Percentiles rank a stretch among this genome's conserved stretches.
These are phyloP conservation scores for Rhizopus microsporus DNA, from an alignment of 371 early-diverging fungal species.

Conservation along the genomic window DNA sequence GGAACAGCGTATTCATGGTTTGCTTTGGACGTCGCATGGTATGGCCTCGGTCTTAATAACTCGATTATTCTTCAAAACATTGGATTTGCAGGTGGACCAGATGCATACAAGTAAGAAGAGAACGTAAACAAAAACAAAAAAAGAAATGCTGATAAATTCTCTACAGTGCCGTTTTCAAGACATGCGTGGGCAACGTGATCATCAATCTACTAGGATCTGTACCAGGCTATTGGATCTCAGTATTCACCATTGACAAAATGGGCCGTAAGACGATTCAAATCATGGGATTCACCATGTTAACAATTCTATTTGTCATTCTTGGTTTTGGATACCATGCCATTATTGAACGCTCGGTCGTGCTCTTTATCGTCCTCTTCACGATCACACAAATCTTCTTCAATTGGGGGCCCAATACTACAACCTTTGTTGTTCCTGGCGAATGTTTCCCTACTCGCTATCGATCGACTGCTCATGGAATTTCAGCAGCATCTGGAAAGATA, in stretches of 20 bases:
- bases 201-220: conserved; percentile 44
- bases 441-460: conserved; percentile 86
- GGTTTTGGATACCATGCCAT: conserved; percentile 53
- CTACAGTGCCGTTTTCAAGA: conserved; percentile 49
- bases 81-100: conserved; percentile 60
- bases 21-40: conserved; percentile 85
- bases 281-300: conserved; percentile 62
- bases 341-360: conserved; percentile 48
- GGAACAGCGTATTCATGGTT: conserved; percentile 72
- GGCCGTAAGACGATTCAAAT: conserved; percentile 86
- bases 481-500: conserved; percentile 84
- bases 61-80: conserved; percentile 67
- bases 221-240: conserved; percentile 87
- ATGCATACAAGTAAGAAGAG: conserved; percentile 28
- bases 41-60: conserved; percentile 84
- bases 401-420: conserved; percentile 81
- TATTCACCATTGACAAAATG: conserved; percentile 77
- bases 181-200: conserved; percentile 74
- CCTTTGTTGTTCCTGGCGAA: conserved; percentile 87
- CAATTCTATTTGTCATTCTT: conserved; percentile 45
- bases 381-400: conserved; percentile 25
- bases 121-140: no score
- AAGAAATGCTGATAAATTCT: background rate
- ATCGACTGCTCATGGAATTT: conserved; percentile 87
- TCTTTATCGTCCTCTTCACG: conserved; percentile 56